phyloP scores from a whole-genome alignment of 208 protist genomes.

The Angomonas deanei region DNA sequence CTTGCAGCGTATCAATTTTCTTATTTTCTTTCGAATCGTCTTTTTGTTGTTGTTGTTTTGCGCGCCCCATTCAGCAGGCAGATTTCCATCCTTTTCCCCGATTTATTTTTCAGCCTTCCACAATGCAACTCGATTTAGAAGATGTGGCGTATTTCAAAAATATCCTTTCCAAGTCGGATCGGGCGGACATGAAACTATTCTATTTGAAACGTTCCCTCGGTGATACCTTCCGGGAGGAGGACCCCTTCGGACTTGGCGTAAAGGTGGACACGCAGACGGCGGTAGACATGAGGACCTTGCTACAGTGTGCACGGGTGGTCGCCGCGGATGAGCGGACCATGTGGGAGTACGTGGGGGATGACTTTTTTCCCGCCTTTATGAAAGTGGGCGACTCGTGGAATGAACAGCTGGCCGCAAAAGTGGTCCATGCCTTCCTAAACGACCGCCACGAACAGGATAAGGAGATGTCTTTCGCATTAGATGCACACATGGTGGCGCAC shows the following conservation, averaged over 20 bases:
- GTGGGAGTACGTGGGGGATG: conserved; percentile 56
- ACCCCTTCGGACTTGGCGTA: conserved; percentile 8
- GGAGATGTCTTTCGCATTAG: conserved; percentile 17
- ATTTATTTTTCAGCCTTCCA: not conserved
- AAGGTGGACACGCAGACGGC: not conserved
- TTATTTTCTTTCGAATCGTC: not conserved
- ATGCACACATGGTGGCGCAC: conserved; percentile 21
- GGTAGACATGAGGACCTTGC: conserved; percentile 5
- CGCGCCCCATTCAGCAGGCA: not conserved
- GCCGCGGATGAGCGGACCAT: conserved; percentile 58
- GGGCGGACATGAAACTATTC: conserved; percentile 43
- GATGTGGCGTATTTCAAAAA: conserved; percentile 30
- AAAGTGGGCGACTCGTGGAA: conserved; percentile 58
- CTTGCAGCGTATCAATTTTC: not conserved
- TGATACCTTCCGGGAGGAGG: not conserved
- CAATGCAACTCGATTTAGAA: not conserved
- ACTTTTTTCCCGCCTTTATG: conserved; percentile 26
- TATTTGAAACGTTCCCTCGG: conserved; percentile 24
- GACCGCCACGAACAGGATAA: not conserved
- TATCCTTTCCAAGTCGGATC: conserved; percentile 41
- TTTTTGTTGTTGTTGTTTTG: no score
- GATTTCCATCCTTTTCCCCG: not conserved
- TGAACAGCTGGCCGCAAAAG: conserved; percentile 80
- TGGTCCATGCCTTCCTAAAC: conserved; percentile 35
- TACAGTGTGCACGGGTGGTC: conserved; percentile 46